These are phyloP conservation scores for Pleomassaria siparia DNA, from an alignment of 2,329 filamentous ascomycete genomes.

Conservation along the genomic window DNA sequence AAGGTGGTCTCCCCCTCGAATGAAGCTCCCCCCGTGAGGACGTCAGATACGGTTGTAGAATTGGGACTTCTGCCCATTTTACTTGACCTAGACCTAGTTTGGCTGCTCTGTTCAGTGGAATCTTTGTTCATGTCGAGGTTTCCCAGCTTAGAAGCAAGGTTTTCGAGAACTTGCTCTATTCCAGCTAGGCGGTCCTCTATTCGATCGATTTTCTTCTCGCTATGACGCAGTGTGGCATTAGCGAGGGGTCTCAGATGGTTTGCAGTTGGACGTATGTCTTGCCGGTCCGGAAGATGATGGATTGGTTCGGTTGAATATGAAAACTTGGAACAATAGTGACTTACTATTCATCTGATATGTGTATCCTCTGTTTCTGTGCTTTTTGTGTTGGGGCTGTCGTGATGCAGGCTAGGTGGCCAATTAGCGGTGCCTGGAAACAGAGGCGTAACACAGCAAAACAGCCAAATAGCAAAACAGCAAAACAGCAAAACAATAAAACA, in stretches of 20 bases:
- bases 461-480: no score
- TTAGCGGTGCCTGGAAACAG: background rate
- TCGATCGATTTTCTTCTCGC: slow-evolving; percentile 56
- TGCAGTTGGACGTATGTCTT: background rate
- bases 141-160: slow-evolving; percentile 33
- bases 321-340: slow-evolving; percentile 4
- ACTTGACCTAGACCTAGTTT: slow-evolving; percentile 26
- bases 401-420: slow-evolving; percentile 26
- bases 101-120: slow-evolving; percentile 23
- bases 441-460: no score
- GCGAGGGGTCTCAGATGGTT: background rate
- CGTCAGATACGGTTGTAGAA: slow-evolving; percentile 29
- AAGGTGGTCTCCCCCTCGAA: slow-evolving; percentile 56
- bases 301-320: background rate
- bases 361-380: slow-evolving; percentile 34
- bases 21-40: slow-evolving; percentile 19
- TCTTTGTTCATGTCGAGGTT: slow-evolving; percentile 28
- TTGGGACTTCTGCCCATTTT: slow-evolving; percentile 15
- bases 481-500: no score
- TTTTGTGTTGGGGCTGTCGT: slow-evolving; percentile 37
- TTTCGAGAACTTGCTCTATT: slow-evolving; percentile 50
- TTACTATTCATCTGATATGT: slow-evolving; percentile 43
- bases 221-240: slow-evolving; percentile 17
- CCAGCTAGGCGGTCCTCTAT: slow-evolving; percentile 53
- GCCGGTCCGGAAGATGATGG: background rate